phyloP scores from a whole-genome alignment of 2,329 filamentous ascomycete genomes.

The Colletotrichum lentis region DNA sequence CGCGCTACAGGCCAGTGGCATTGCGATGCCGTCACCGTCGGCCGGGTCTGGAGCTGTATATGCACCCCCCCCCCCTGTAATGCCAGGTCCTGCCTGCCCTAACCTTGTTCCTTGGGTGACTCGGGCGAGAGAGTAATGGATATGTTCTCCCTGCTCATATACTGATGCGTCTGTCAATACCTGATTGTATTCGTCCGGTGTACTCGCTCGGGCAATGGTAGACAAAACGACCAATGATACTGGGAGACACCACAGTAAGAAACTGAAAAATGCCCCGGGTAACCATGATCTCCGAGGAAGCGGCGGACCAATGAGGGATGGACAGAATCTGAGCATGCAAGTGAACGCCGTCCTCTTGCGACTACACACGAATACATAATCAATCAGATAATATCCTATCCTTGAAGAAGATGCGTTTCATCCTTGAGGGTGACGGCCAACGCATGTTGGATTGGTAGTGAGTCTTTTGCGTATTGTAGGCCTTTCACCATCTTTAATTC shows the following conservation, averaged over 20 bases:
- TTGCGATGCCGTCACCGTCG: slow-evolving; percentile 34
- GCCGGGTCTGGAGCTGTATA: background rate
- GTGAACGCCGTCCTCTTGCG: slow-evolving; percentile 28
- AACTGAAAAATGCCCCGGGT: background rate
- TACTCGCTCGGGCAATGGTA: background rate
- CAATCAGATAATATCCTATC: slow-evolving; percentile 32
- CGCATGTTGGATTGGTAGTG: background rate
- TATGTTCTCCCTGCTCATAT: background rate
- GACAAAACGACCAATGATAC: background rate
- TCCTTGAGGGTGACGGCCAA: slow-evolving; percentile 9
- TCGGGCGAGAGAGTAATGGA: background rate
- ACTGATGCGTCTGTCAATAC: background rate
- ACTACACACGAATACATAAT: background rate
- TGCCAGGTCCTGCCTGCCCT: background rate
- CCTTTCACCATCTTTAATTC: background rate
- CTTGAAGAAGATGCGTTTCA: slow-evolving; percentile 28
- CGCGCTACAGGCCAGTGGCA: slow-evolving; percentile 24
- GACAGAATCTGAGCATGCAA: slow-evolving; percentile 2
- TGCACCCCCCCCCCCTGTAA: slow-evolving; percentile 5
- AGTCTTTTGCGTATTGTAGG: background rate
- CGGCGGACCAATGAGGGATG: slow-evolving; percentile 13
- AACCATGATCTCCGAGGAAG: slow-evolving; percentile 1
- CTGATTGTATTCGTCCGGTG: background rate
- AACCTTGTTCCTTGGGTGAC: background rate
- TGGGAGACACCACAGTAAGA: background rate